Evolutionary conservation across 345 rosid species (phyloP).

Genomic region (Stellera chamaejasme): DNA sequence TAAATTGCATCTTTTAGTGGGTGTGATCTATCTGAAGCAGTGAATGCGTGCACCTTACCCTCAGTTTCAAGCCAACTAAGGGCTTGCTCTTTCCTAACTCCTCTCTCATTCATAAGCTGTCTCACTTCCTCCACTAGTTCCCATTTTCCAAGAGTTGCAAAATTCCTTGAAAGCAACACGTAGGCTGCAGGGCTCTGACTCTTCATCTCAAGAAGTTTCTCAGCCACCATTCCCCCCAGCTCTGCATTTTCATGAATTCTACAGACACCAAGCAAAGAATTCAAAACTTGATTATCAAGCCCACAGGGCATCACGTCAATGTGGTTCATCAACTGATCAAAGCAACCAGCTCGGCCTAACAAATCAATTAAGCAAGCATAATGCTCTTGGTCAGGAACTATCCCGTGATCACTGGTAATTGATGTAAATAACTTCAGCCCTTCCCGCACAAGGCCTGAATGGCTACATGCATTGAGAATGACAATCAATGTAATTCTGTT

Average conservation of each 20-base stretch:
- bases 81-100: slow-evolving; percentile 41
- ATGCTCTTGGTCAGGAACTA: slow-evolving; percentile 63
- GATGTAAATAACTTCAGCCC: slow-evolving; percentile 52
- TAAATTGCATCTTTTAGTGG: slow-evolving; percentile 38
- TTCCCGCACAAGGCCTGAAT: slow-evolving; percentile 55
- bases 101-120: slow-evolving; percentile 40
- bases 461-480: slow-evolving; percentile 60
- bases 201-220: slow-evolving; percentile 37
- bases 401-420: slow-evolving; percentile 29
- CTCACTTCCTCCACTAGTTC: slow-evolving; percentile 50
- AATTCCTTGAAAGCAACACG: slow-evolving; percentile 42
- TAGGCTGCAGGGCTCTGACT: slow-evolving; percentile 54
- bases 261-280: slow-evolving; percentile 45
- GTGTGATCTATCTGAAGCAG: slow-evolving; percentile 39
- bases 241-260: slow-evolving; percentile 47
- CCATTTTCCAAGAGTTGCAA: slow-evolving; percentile 48
- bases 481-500: slow-evolving; percentile 54
- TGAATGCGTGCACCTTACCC: slow-evolving; percentile 38
- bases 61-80: slow-evolving; percentile 57
- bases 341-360: slow-evolving; percentile 55
- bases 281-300: slow-evolving; percentile 40
- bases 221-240: slow-evolving; percentile 49
- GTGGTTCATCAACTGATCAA: slow-evolving; percentile 36
- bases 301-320: slow-evolving; percentile 40
- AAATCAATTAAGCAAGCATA: slow-evolving; percentile 74